Evolutionary conservation across 257 asterid genomes (phyloP).

Genomic region (Paulownia fortunei): DNA sequence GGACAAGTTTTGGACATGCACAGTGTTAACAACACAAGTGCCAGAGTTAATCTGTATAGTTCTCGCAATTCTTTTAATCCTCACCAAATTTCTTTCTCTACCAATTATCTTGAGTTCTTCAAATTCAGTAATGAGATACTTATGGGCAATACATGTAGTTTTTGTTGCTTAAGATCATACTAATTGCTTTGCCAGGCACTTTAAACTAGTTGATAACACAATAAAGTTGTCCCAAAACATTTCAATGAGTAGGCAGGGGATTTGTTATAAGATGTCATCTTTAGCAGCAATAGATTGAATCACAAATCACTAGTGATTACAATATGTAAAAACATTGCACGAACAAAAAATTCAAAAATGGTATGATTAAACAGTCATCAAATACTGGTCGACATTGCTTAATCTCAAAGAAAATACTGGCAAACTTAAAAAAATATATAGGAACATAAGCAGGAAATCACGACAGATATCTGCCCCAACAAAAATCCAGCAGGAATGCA

Average conservation of each 20-base stretch:
- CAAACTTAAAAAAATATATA: background rate
- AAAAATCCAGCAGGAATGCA: background rate
- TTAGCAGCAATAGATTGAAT: conserved; percentile 6
- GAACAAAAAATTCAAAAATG: background rate
- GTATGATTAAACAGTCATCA: background rate
- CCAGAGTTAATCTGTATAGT: too few species aligned
- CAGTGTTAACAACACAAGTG: too few species aligned
- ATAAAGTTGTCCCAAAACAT: background rate
- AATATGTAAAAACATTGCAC: too few species aligned
- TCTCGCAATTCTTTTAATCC: too few species aligned
- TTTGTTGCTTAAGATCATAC: background rate
- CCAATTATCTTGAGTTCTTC: too few species aligned
- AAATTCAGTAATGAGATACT: too few species aligned
- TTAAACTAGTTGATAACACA: background rate
- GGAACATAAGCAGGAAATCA: background rate
- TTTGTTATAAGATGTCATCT: background rate
- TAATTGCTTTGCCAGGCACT: background rate
- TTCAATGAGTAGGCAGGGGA: background rate
- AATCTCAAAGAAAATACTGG: background rate
- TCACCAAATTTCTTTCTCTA: too few species aligned
- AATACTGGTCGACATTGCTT: background rate
- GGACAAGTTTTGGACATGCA: too few species aligned
- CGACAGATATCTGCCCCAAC: background rate
- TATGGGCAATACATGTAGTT: too few species aligned
- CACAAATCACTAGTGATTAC: background rate